Percentiles rank a stretch among this genome's conserved stretches.
These are phyloP conservation scores for Aegilops tauschii DNA, from an alignment of 176 grass and related monocot species.

Conservation along the genomic window DNA sequence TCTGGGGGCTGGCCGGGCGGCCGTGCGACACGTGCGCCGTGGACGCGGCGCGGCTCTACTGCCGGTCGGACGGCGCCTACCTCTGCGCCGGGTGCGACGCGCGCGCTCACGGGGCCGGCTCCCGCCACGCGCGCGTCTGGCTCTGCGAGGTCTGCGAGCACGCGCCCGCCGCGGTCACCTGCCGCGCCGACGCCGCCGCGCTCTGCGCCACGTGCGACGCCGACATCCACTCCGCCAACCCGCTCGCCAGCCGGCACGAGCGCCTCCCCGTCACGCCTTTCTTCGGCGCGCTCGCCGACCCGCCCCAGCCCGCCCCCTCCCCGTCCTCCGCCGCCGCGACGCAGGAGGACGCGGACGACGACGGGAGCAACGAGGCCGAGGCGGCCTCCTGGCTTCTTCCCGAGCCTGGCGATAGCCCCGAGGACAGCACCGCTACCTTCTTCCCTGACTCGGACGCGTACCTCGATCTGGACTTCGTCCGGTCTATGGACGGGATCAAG, in stretches of 20 bases:
- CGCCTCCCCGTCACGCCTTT: slow-evolving; percentile 58
- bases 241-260: slow-evolving; percentile 77
- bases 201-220: slow-evolving; percentile 84
- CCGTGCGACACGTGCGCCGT: slow-evolving; percentile 41
- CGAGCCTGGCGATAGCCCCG: slow-evolving; percentile 44
- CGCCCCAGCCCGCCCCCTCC: slow-evolving; percentile 18
- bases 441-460: slow-evolving; percentile 34
- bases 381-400: slow-evolving; percentile 75
- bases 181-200: slow-evolving; percentile 72
- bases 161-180: slow-evolving; percentile 63
- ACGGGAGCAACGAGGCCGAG: slow-evolving; percentile 64
- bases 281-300: slow-evolving; percentile 40
- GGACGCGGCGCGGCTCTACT: slow-evolving; percentile 46
- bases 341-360: slow-evolving; percentile 15
- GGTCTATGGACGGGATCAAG: slow-evolving; percentile 47
- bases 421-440: slow-evolving; percentile 17
- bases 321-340: neutral
- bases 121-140: slow-evolving; percentile 51
- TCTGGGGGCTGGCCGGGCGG: slow-evolving; percentile 12
- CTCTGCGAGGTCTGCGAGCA: slow-evolving; percentile 76
- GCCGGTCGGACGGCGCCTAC: slow-evolving; percentile 45
- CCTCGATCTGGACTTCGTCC: slow-evolving; percentile 43
- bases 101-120: slow-evolving; percentile 29
- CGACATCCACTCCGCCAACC: slow-evolving; percentile 92
- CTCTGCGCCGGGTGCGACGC: slow-evolving; percentile 44